Evolutionary conservation across 2,329 filamentous ascomycete genomes (phyloP).

Genomic region (Colletotrichum caudatum): DNA sequence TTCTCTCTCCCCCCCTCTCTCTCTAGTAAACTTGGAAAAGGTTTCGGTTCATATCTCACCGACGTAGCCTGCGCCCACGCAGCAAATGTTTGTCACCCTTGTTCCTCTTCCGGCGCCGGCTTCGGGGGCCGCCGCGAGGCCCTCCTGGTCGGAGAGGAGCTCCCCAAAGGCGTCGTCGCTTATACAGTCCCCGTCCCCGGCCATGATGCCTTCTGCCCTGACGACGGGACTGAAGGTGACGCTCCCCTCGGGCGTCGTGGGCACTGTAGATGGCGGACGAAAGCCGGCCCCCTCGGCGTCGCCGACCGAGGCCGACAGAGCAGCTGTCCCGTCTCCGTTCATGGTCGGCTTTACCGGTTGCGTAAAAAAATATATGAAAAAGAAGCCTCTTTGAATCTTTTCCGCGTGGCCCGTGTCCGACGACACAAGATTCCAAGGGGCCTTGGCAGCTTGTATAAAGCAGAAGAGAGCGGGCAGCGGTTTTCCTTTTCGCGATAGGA

Average conservation of each 20-base stretch:
- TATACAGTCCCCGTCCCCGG: slow-evolving; percentile 32
- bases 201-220: slow-evolving; percentile 43
- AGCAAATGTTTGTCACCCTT: slow-evolving; percentile 72
- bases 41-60: slow-evolving; percentile 61
- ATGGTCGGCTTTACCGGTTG: neutral
- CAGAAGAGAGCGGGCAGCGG: neutral
- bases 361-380: too few relatives aligned
- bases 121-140: too few relatives aligned
- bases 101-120: neutral
- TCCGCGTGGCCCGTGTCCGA: neutral
- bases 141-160: neutral
- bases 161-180: slow-evolving; percentile 39
- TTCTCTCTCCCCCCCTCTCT: too few relatives aligned
- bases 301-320: neutral
- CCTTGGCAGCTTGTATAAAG: neutral
- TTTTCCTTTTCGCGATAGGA: neutral
- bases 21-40: neutral
- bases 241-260: slow-evolving; percentile 59
- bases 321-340: neutral
- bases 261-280: slow-evolving; percentile 53
- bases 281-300: slow-evolving; percentile 3
- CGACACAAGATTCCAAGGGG: too few relatives aligned
- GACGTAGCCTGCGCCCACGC: slow-evolving; percentile 81
- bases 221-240: slow-evolving; percentile 57
- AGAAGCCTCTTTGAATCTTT: neutral